Evolutionary conservation across 148 eudicot genomes (phyloP).

Genomic region (Nyssa sinensis): DNA sequence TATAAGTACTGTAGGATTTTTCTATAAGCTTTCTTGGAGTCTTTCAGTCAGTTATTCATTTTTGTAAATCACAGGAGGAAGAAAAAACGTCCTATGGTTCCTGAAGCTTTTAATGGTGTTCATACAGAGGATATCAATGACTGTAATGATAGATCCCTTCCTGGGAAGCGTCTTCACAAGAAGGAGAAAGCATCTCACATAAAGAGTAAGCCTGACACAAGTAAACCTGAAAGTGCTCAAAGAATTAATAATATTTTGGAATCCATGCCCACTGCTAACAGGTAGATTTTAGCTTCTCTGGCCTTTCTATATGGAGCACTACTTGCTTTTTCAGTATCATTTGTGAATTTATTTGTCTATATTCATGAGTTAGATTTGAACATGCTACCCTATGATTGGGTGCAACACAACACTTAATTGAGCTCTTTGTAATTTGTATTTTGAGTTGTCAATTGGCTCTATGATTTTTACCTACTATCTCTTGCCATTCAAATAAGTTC

Average conservation of each 20-base stretch:
- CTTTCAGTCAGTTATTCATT: background rate
- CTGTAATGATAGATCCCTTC: conserved; percentile 10
- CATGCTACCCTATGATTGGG: background rate
- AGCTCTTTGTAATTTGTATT: too few relatives aligned
- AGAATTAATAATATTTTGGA: conserved; percentile 16
- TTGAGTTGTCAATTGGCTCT: background rate
- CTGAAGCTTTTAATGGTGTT: conserved; percentile 26
- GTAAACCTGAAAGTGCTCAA: conserved; percentile 22
- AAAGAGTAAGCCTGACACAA: conserved; percentile 20
- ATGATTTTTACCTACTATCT: background rate
- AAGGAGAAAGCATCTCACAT: conserved; percentile 36
- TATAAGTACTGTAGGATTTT: background rate
- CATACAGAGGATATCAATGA: conserved; percentile 25
- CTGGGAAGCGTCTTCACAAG: conserved; percentile 17
- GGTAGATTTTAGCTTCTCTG: conserved; percentile 21
- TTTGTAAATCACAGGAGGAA: conserved; percentile 47
- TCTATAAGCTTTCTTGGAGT: background rate
- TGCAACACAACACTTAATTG: too few relatives aligned
- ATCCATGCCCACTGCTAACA: conserved; percentile 23
- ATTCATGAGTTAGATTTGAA: conserved; percentile 2
- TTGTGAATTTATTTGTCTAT: background rate
- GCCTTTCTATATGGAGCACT: background rate
- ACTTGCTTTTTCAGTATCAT: background rate
- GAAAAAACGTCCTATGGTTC: conserved; percentile 35
- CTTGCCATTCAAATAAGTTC: background rate